phyloP scores from a whole-genome alignment of 2,329 filamentous ascomycete species.

The Aureobasidium sp. region DNA sequence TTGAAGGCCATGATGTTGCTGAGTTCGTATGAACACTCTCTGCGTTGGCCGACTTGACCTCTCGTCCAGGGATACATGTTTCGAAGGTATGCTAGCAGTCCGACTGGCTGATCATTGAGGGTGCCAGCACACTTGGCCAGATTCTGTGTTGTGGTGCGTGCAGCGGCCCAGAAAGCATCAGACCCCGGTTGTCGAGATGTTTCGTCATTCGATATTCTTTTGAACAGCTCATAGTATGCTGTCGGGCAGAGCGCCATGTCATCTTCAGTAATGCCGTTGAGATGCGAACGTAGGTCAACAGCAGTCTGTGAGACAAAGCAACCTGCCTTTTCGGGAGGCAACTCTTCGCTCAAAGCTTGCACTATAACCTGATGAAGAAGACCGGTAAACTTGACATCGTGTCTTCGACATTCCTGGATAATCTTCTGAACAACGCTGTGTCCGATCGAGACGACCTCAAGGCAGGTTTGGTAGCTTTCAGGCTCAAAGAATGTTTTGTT shows the following conservation, averaged over 20 bases:
- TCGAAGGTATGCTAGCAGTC: conserved; percentile 36
- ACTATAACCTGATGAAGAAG: conserved; percentile 35
- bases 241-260: conserved; percentile 31
- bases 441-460: conserved; percentile 30
- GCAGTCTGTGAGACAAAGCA: conserved; percentile 35
- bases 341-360: conserved; percentile 26
- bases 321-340: conserved; percentile 18
- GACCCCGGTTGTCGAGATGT: neutral
- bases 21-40: conserved; percentile 39
- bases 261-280: conserved; percentile 26
- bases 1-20: conserved; percentile 41
- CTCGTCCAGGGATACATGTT: conserved; percentile 36
- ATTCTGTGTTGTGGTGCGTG: conserved; percentile 26
- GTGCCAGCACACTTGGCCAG: conserved; percentile 29
- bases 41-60: conserved; percentile 31
- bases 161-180: conserved; percentile 29
- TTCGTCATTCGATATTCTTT: conserved; percentile 17
- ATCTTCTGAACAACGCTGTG: conserved; percentile 23
- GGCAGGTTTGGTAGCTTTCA: conserved; percentile 23
- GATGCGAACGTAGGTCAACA: conserved; percentile 35
- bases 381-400: conserved; percentile 37
- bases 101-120: conserved; percentile 36
- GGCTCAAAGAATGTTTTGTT: conserved; percentile 24
- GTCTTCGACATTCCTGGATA: conserved; percentile 26
- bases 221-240: conserved; percentile 23